Percentiles rank a stretch among this genome's conserved stretches.
Evolutionary conservation across 768 basidiomycete genomes (phyloP).

Genomic region (Phlebiopsis gigantea): DNA sequence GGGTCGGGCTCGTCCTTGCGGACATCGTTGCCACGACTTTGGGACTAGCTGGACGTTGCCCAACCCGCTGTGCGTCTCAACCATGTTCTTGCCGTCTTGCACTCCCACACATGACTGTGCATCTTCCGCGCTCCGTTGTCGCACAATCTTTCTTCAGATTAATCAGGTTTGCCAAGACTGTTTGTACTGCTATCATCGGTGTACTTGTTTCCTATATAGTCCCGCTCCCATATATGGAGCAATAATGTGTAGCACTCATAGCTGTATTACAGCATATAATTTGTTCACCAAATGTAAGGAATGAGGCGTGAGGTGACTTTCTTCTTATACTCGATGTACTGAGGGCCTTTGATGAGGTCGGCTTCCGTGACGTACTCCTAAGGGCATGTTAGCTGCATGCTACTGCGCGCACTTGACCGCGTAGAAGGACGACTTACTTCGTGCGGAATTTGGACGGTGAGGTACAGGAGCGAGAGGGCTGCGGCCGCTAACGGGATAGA

Average conservation of each 20-base stretch:
- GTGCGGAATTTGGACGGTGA: conserved; percentile 8
- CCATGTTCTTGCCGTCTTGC: neutral
- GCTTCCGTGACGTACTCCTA: conserved; percentile 6
- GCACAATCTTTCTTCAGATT: neutral
- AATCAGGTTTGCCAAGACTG: neutral
- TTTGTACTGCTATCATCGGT: neutral
- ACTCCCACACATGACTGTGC: neutral
- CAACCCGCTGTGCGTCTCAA: conserved; percentile 4
- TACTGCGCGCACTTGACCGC: neutral
- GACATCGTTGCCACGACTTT: neutral
- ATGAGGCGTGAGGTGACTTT: conserved; percentile 5
- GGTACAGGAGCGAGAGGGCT: conserved; percentile 1
- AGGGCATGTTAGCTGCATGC: neutral
- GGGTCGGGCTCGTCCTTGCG: neutral
- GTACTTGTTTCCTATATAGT: neutral
- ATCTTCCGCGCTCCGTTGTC: neutral
- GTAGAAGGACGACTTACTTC: neutral
- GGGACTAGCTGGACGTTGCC: neutral
- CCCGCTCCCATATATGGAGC: neutral
- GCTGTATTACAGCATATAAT: neutral
- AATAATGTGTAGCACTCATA: neutral
- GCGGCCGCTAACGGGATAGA: conserved; percentile 6
- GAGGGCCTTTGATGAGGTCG: conserved; percentile 6
- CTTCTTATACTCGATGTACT: conserved; percentile 10
- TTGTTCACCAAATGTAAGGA: conserved; percentile 12